phyloP scores from a whole-genome alignment of 2,329 filamentous ascomycete species.

The Penicillium sp. region DNA sequence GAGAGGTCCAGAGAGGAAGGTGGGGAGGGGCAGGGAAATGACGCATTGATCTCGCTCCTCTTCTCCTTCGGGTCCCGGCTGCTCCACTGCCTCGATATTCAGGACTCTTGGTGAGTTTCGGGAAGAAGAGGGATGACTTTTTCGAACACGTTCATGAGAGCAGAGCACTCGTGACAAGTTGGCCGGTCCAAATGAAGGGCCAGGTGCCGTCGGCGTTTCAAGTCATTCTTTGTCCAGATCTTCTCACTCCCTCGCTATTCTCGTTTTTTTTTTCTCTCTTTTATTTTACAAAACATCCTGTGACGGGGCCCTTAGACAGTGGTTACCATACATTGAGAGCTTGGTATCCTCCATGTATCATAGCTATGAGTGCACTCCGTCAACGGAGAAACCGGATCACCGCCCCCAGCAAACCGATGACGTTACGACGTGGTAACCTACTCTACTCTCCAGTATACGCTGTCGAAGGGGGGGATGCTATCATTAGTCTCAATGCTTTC shows the following conservation, averaged over 20 bases:
- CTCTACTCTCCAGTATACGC: not conserved
- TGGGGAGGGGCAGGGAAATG: conserved; percentile 27
- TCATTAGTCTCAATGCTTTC: not conserved
- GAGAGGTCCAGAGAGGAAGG: conserved; percentile 21
- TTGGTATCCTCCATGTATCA: not conserved
- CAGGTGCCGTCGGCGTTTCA: too few species aligned
- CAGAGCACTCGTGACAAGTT: too few species aligned
- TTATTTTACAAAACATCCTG: not conserved
- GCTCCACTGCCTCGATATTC: not conserved
- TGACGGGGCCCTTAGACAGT: not conserved
- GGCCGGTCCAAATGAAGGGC: too few species aligned
- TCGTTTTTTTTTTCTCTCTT: not conserved
- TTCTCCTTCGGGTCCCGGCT: not conserved
- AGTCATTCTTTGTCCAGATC: too few species aligned
- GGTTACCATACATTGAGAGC: not conserved
- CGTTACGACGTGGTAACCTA: conserved; percentile 19
- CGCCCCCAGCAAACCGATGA: conserved; percentile 17
- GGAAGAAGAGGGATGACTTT: too few species aligned
- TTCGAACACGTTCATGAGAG: too few species aligned
- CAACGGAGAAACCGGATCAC: conserved; percentile 22
- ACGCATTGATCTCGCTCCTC: conserved; percentile 24
- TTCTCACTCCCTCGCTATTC: too few species aligned
- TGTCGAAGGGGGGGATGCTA: conserved; percentile 1
- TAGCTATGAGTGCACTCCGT: not conserved
- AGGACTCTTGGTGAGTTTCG: not conserved